Evolutionary conservation across 148 eudicot species (phyloP).

Genomic region (Camellia granthamiana): DNA sequence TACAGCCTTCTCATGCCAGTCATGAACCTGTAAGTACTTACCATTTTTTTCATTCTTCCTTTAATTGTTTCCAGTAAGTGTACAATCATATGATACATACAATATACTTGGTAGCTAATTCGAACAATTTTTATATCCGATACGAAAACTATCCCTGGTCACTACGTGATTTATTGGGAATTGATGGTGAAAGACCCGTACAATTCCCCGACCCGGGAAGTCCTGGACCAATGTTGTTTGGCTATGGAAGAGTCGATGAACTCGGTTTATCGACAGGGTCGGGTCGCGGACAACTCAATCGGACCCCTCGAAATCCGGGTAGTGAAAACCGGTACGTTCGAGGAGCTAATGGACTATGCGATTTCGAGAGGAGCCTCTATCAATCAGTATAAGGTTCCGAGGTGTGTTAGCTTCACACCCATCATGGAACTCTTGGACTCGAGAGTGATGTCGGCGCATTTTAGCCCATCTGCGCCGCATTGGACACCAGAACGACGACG

Average conservation of each 20-base stretch:
- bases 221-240: conserved; percentile 41
- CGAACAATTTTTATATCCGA: conserved; percentile 25
- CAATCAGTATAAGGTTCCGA: conserved; percentile 58
- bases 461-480: conserved; percentile 46
- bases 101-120: too few species aligned
- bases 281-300: conserved; percentile 48
- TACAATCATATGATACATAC: too few species aligned
- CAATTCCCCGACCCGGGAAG: conserved; percentile 24
- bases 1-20: conserved; percentile 71
- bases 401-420: conserved; percentile 52
- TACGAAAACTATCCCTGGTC: conserved; percentile 53
- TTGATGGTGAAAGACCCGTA: conserved; percentile 25
- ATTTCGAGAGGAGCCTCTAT: conserved; percentile 53
- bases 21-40: conserved; percentile 45
- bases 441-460: conserved; percentile 42
- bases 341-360: conserved; percentile 68
- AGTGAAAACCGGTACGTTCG: conserved; percentile 53
- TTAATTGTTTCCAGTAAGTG: not conserved
- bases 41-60: not conserved
- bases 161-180: conserved; percentile 58
- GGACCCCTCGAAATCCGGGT: conserved; percentile 64
- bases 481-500: conserved; percentile 36
- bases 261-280: conserved; percentile 50
- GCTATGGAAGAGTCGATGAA: conserved; percentile 53
- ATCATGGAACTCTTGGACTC: conserved; percentile 45